phyloP scores from a whole-genome alignment of 495 filamentous ascomycete genomes.

The Aspergillus mulundensis region DNA sequence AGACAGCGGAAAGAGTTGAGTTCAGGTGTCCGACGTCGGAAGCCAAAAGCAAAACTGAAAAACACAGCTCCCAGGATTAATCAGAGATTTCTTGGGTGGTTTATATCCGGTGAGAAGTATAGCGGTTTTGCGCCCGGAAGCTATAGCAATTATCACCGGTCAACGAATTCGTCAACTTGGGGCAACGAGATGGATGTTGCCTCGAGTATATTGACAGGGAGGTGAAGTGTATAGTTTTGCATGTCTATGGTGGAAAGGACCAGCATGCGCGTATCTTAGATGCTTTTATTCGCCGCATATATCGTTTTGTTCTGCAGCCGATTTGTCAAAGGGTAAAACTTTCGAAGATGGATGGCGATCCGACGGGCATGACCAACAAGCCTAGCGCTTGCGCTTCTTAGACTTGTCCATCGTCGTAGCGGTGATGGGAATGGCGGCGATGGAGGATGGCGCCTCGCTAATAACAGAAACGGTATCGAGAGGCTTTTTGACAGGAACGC shows the following conservation, averaged over 20 bases:
- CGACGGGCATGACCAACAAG: neutral
- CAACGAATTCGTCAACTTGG: constrained; percentile 1
- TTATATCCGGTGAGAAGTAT: neutral
- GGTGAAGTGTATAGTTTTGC: constrained; percentile 2
- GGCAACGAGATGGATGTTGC: constrained; percentile 9
- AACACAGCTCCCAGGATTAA: neutral
- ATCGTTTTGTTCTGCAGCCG: neutral
- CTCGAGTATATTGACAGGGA: neutral
- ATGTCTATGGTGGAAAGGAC: constrained; percentile 13
- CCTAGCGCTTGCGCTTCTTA: constrained; percentile 69
- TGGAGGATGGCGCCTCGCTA: constrained; percentile 29
- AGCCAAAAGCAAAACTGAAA: neutral
- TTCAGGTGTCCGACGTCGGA: neutral
- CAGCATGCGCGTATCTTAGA: constrained; percentile 1
- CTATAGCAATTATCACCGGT: constrained; percentile 5
- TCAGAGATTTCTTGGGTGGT: neutral
- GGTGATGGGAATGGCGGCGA: constrained; percentile 29
- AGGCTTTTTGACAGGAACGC: constrained; percentile 77
- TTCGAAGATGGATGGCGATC: neutral
- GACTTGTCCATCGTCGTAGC: constrained; percentile 51
- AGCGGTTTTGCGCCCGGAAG: neutral
- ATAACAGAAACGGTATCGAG: constrained; percentile 32
- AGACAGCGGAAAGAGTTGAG: constrained; percentile 1
- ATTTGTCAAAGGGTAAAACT: neutral
- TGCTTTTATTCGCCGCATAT: neutral